phyloP scores from a whole-genome alignment of 768 basidiomycete genomes.

The Trametes gibbosa region DNA sequence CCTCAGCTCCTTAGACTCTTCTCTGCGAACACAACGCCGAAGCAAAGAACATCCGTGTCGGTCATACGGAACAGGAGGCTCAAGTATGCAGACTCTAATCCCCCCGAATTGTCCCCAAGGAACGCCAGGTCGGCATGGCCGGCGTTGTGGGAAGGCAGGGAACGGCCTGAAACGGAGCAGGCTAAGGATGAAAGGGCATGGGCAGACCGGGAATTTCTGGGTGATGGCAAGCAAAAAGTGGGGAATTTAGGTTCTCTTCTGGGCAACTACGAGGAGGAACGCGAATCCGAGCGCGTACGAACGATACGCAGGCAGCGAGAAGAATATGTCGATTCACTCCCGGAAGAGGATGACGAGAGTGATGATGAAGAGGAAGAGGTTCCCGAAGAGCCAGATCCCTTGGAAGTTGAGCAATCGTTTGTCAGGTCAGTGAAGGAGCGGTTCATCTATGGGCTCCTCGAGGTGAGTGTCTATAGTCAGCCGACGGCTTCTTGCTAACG shows the following conservation, averaged over 20 bases:
- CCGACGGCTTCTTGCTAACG: background rate
- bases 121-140: constrained; percentile 63
- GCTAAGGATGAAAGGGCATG: constrained; percentile 68
- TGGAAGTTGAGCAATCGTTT: constrained; percentile 49
- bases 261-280: constrained; percentile 74
- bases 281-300: constrained; percentile 63
- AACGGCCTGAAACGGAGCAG: constrained; percentile 47
- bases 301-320: constrained; percentile 41
- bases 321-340: constrained; percentile 47
- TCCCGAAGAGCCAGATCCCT: constrained; percentile 34
- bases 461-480: constrained; percentile 38
- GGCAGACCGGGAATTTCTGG: constrained; percentile 61
- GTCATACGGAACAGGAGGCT: constrained; percentile 72
- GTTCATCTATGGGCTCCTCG: constrained; percentile 74
- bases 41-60: constrained; percentile 60
- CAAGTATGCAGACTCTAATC: constrained; percentile 53
- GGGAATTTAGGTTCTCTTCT: constrained; percentile 69
- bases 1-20: constrained; percentile 53
- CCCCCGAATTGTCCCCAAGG: constrained; percentile 53
- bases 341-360: constrained; percentile 62
- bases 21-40: constrained; percentile 49
- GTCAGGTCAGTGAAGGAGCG: constrained; percentile 61
- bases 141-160: constrained; percentile 59
- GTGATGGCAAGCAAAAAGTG: constrained; percentile 49
- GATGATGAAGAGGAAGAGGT: constrained; percentile 57